Evolutionary conservation across 805 yeast species (phyloP).

Genomic region (Starmerella vaccinii): DNA sequence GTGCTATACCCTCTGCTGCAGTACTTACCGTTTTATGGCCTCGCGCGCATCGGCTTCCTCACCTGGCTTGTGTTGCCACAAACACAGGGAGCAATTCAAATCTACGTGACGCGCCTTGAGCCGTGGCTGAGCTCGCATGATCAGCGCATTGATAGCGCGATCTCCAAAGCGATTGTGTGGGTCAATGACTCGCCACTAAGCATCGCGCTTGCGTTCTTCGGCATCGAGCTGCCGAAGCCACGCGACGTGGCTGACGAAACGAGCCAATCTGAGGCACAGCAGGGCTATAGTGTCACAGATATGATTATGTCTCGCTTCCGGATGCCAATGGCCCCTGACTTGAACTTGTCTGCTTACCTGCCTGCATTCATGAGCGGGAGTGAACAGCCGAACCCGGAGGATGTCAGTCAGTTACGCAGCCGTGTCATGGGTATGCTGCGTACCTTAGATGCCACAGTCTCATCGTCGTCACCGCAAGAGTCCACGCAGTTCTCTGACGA

Average conservation of each 20-base stretch:
- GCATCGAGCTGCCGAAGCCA: conserved; percentile 15
- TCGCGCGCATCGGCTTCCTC: conserved; percentile 40
- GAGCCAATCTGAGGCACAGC: background rate
- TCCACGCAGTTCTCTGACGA: conserved; percentile 10
- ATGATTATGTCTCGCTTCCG: conserved; percentile 27
- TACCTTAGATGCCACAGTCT: conserved; percentile 14
- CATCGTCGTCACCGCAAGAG: background rate
- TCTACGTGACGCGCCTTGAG: conserved; percentile 34
- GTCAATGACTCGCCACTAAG: conserved; percentile 13
- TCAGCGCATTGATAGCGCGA: conserved; percentile 28
- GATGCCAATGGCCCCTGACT: conserved; percentile 22
- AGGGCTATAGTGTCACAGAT: conserved; percentile 12
- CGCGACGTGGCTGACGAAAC: conserved; percentile 3
- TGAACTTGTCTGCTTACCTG: conserved; percentile 21
- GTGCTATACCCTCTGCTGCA: conserved; percentile 38
- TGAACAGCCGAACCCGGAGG: conserved; percentile 2
- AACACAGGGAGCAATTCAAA: conserved; percentile 37
- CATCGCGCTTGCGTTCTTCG: conserved; percentile 17
- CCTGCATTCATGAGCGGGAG: conserved; percentile 9
- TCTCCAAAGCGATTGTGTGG: conserved; percentile 18
- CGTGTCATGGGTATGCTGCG: conserved; percentile 16
- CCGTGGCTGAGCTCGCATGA: conserved; percentile 36
- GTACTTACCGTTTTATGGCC: conserved; percentile 46
- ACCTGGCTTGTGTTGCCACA: conserved; percentile 54
- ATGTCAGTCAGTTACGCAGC: conserved; percentile 13